Evolutionary conservation across 1,284 basidiomycete species (phyloP), one percentile per base, ranked within the genome.

Genomic region (Ustilago esculenta): DNA sequence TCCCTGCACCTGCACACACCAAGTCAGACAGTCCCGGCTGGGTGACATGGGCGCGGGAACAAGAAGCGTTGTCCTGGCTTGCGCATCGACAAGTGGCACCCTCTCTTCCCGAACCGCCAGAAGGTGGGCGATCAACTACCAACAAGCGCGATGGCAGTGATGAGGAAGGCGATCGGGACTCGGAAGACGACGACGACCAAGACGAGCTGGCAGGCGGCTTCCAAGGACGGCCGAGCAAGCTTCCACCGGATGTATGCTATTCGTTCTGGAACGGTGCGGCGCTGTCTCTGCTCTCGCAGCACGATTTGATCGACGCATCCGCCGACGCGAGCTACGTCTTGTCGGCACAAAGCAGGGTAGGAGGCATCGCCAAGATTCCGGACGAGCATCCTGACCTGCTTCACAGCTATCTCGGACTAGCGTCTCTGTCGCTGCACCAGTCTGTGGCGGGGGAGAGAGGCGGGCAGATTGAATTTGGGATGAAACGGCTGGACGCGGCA

Each of bases 221-320:
- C 36, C 71, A 76, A 36, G 76, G 76, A 0, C 36, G 76, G 35
- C 58, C 66, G 3, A 50, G 33, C 39, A 77, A 77, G 44, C 46
- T 69, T 0, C 66, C 67, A 0, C 55, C 59, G n/a, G 79, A 81
- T 40, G 67, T 69, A 0, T 81, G 80, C 44, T 81, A 81, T 37
- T 79, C 77, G 11, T 81, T 81, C 30, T 81, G 80, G 80, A 76
- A 75, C 46, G 80, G 80, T 0, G 80, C 77, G 3, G 48, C 68
- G 3, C 39, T 75, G 0, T 25, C 41, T 30, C 65, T 79, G 21
- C 46, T 81, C 14, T 48, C 18, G 0, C 46, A 47, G 8, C 76
- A 80, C 46, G 25, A 34, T 1, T 41, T 71, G 14, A 55, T 81
- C 25, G 65, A 80, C 39, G 36, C 60, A 1, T 5, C 12, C 5